Evolutionary conservation across 805 yeast species (phyloP).

Genomic region (Metschnikowia lunata): DNA sequence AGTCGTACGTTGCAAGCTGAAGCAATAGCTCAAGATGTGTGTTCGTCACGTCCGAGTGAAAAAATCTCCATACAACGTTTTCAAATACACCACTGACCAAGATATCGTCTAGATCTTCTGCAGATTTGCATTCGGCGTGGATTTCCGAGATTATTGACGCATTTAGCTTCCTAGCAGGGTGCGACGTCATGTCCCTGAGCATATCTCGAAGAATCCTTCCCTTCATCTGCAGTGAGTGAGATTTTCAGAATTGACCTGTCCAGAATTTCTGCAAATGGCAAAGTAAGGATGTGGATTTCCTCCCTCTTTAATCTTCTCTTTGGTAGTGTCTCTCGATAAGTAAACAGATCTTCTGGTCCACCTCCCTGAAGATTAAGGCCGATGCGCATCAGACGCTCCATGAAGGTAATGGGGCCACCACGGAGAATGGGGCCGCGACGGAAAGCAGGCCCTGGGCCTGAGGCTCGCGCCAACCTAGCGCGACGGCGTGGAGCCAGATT

Average conservation of each 20-base stretch:
- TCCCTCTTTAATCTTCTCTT: too few species aligned
- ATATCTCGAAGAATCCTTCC: slow-evolving; percentile 1
- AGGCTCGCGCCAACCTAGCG: slow-evolving; percentile 22
- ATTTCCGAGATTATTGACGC: slow-evolving; percentile 11
- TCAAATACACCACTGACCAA: slow-evolving; percentile 20
- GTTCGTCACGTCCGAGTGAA: slow-evolving; percentile 35
- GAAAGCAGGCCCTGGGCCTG: not conserved
- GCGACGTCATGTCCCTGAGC: slow-evolving; percentile 1
- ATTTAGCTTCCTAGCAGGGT: slow-evolving; percentile 10
- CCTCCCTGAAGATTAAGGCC: too few species aligned
- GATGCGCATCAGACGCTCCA: slow-evolving; percentile 3
- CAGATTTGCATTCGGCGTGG: slow-evolving; percentile 2
- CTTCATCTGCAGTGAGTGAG: not conserved
- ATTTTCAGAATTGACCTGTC: not conserved
- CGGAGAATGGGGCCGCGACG: not conserved
- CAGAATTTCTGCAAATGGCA: too few species aligned
- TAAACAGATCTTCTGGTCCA: too few species aligned
- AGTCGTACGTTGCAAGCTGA: slow-evolving; percentile 14
- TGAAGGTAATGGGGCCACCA: slow-evolving; percentile 4
- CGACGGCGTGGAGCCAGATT: slow-evolving; percentile 48
- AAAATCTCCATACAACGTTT: slow-evolving; percentile 39
- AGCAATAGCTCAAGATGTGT: slow-evolving; percentile 38
- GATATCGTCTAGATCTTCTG: slow-evolving; percentile 8
- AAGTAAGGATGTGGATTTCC: too few species aligned
- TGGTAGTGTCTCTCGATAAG: too few species aligned